Evolutionary conservation across 257 asterid genomes (phyloP).

Genomic region (Fraxinus anomala): DNA sequence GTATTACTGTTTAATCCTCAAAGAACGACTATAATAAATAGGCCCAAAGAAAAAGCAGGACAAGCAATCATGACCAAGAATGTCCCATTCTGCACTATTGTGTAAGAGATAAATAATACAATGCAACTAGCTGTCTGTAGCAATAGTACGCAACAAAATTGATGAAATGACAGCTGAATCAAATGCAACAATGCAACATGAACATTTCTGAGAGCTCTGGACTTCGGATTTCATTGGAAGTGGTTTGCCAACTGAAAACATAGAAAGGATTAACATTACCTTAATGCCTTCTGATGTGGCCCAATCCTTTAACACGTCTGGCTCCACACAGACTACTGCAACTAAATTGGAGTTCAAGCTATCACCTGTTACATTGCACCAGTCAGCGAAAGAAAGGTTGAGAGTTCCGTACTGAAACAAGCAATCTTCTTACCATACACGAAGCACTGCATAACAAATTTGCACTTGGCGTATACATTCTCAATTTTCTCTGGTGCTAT

Average conservation of each 20-base stretch:
- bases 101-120: not conserved
- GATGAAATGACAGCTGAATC: not conserved
- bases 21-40: no score
- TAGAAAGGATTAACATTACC: constrained; percentile 45
- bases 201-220: not conserved
- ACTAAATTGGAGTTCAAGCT: constrained; percentile 87
- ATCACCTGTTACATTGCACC: constrained; percentile 56
- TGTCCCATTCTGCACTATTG: not conserved
- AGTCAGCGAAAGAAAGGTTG: constrained; percentile 29
- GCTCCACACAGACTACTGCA: constrained; percentile 78
- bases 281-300: constrained; percentile 81
- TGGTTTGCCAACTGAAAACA: constrained; percentile 13
- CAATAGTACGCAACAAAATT: not conserved
- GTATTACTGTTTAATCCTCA: no score
- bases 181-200: not conserved
- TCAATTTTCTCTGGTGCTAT: constrained; percentile 97
- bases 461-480: constrained; percentile 91
- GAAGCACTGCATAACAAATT: constrained; percentile 85
- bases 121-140: constrained; percentile 1
- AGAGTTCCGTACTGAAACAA: not conserved
- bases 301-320: constrained; percentile 80
- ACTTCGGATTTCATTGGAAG: not conserved
- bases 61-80: not conserved
- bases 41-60: not conserved
- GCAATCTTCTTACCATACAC: constrained; percentile 65